These are phyloP conservation scores for Hypholoma sublateritium DNA, from an alignment of 768 basidiomycete genomes.

Conservation along the genomic window DNA sequence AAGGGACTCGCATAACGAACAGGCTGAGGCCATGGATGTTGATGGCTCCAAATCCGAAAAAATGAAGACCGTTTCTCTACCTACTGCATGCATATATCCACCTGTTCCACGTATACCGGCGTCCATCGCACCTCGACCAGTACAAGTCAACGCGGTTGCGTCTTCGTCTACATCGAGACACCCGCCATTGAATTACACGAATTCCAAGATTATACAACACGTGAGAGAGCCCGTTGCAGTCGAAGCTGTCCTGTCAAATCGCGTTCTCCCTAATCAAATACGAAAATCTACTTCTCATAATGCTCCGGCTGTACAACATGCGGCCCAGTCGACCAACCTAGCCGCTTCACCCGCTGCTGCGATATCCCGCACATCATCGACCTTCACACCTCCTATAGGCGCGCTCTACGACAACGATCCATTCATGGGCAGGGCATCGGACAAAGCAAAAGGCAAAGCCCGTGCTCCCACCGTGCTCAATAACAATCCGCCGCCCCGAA, in stretches of 20 bases:
- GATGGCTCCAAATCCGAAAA: background rate
- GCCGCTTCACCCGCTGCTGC: background rate
- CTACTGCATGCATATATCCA: too few relatives aligned
- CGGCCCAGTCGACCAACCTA: background rate
- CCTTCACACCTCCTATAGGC: background rate
- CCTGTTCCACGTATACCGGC: background rate
- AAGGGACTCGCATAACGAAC: background rate
- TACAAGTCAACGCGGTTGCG: conserved; percentile 27
- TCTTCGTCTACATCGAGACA: conserved; percentile 25
- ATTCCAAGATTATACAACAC: too few relatives aligned
- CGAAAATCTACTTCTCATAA: background rate
- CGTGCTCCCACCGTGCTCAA: conserved; percentile 4
- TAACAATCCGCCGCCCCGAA: conserved; percentile 9
- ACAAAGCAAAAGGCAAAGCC: conserved; percentile 10
- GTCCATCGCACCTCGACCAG: background rate
- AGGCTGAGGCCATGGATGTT: background rate
- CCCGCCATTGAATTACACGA: conserved; percentile 2
- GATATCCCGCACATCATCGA: background rate
- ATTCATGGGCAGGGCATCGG: conserved; percentile 6
- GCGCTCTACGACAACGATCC: conserved; percentile 10
- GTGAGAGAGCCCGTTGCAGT: too few relatives aligned
- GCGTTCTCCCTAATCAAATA: too few relatives aligned
- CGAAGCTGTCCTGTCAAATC: too few relatives aligned
- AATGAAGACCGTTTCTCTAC: too few relatives aligned
- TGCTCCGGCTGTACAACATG: too few relatives aligned